These are phyloP conservation scores for Glarea lozoyensis DNA, from an alignment of 495 filamentous ascomycete genomes.

Conservation along the genomic window DNA sequence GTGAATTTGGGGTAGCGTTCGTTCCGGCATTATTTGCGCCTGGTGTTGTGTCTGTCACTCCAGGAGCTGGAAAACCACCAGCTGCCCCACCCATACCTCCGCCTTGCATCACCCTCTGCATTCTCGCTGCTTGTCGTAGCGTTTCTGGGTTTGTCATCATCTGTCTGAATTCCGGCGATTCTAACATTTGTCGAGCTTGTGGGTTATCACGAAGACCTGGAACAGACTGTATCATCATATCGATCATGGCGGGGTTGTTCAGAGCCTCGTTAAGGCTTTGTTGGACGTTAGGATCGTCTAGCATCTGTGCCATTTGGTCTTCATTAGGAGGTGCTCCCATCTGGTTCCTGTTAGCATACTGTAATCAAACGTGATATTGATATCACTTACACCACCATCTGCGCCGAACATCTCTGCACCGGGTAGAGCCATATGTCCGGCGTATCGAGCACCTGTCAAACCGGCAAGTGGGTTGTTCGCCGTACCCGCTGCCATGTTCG, in stretches of 20 bases:
- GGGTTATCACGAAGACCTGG: slow-evolving; percentile 79
- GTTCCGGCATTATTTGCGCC: slow-evolving; percentile 19
- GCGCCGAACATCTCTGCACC: slow-evolving; percentile 87
- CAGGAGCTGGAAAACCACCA: slow-evolving; percentile 75
- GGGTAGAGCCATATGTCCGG: slow-evolving; percentile 83
- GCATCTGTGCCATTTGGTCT: slow-evolving; percentile 73
- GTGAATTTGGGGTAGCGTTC: slow-evolving; percentile 21
- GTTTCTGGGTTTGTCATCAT: slow-evolving; percentile 95
- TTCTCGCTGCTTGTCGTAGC: slow-evolving; percentile 66
- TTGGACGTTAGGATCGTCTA: slow-evolving; percentile 76
- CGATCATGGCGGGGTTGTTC: slow-evolving; percentile 82
- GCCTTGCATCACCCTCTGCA: slow-evolving; percentile 65
- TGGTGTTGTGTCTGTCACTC: slow-evolving; percentile 26
- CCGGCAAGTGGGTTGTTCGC: slow-evolving; percentile 85
- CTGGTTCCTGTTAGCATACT: slow-evolving; percentile 38
- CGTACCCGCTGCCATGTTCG: slow-evolving; percentile 86
- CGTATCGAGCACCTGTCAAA: slow-evolving; percentile 89
- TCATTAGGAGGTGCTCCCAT: slow-evolving; percentile 83
- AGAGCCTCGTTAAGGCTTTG: slow-evolving; percentile 87
- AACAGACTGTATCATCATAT: slow-evolving; percentile 84
- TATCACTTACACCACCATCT: slow-evolving; percentile 81
- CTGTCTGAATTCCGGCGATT: slow-evolving; percentile 75
- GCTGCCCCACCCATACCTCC: slow-evolving; percentile 32
- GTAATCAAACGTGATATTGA: background rate
- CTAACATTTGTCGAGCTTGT: slow-evolving; percentile 71